Evolutionary conservation across 805 yeast species (phyloP).

Genomic region (Blastobotrys mokoenaii): DNA sequence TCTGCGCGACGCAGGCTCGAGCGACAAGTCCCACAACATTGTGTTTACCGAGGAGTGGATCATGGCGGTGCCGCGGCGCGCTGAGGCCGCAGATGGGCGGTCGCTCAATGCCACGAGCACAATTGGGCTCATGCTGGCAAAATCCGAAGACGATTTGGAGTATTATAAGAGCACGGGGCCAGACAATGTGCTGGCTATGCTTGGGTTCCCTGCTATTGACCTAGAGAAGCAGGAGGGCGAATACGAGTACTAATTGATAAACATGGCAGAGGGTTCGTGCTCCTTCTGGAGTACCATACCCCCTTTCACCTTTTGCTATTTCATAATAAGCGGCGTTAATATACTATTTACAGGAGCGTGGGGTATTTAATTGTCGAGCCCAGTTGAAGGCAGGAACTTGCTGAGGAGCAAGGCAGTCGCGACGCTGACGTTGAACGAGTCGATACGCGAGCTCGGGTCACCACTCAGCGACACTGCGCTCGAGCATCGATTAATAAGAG

Average conservation of each 20-base stretch:
- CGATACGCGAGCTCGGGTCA: constrained; percentile 35
- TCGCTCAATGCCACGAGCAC: constrained; percentile 78
- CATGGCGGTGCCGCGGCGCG: constrained; percentile 72
- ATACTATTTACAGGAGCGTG: constrained; percentile 2
- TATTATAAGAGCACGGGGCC: constrained; percentile 36
- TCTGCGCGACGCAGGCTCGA: constrained; percentile 39
- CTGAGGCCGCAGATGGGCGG: constrained; percentile 35
- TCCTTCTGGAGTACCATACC: no score
- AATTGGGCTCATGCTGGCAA: constrained; percentile 71
- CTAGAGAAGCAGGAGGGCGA: constrained; percentile 19
- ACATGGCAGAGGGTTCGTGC: no score
- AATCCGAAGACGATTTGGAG: constrained; percentile 46
- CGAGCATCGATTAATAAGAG: constrained; percentile 38
- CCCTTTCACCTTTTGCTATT: no score
- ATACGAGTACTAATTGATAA: constrained; percentile 5
- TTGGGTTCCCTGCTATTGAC: constrained; percentile 47
- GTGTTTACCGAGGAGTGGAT: constrained; percentile 77
- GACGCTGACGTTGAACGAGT: constrained; percentile 82
- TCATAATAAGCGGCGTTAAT: no score
- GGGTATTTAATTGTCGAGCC: constrained; percentile 14
- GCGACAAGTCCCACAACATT: constrained; percentile 58
- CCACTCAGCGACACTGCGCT: constrained; percentile 19
- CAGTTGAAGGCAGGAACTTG: constrained; percentile 12
- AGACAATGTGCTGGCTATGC: constrained; percentile 44
- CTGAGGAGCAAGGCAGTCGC: constrained; percentile 66